Evolutionary conservation across 306 rosid genomes (phyloP).

Genomic region (Pyrus betulifolia): DNA sequence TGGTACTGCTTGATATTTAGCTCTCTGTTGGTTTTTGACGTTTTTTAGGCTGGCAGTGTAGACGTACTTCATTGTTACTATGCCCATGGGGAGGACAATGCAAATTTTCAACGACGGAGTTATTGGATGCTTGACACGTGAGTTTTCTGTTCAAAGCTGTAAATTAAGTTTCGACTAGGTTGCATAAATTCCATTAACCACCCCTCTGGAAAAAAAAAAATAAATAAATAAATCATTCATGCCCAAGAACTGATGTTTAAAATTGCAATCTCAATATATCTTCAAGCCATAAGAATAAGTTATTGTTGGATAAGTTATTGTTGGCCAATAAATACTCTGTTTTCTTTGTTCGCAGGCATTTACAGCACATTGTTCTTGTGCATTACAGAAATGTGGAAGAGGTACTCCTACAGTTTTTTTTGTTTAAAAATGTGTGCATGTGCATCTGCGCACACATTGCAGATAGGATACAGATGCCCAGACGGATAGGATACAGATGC

Average conservation of each 20-base stretch:
- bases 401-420: conserved; percentile 23
- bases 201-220: too few relatives aligned
- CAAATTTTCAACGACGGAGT: conserved; percentile 63
- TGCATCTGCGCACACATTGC: too few relatives aligned
- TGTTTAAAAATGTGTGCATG: too few relatives aligned
- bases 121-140: conserved; percentile 80
- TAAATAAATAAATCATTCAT: neutral
- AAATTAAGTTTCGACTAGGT: neutral
- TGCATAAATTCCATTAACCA: neutral
- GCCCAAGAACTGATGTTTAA: neutral
- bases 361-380: conserved; percentile 73
- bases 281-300: too few relatives aligned
- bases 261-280: neutral
- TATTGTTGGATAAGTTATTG: neutral
- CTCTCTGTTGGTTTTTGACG: conserved; percentile 1
- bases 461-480: too few relatives aligned
- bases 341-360: conserved; percentile 19
- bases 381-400: conserved; percentile 64
- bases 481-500: too few relatives aligned
- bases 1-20: conserved; percentile 8
- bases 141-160: conserved; percentile 16
- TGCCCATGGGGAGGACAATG: conserved; percentile 75
- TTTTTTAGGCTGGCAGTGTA: conserved; percentile 53
- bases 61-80: conserved; percentile 70
- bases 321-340: neutral